These are phyloP conservation scores for Pseudisothecium myosuroides DNA, from an alignment of 225 moss, liverwort and hornwort genomes.

Conservation along the genomic window DNA sequence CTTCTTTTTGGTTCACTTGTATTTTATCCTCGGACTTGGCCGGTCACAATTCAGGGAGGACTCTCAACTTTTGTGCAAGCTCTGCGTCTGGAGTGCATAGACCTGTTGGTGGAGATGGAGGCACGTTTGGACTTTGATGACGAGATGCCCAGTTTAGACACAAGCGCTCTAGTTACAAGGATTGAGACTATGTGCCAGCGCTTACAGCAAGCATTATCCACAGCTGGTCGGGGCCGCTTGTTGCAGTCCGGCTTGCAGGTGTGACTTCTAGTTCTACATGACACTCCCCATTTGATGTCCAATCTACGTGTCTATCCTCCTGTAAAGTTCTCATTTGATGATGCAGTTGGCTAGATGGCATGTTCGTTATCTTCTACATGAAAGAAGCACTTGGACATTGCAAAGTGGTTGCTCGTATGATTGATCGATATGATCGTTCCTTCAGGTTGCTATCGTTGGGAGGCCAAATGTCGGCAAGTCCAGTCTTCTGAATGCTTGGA, in stretches of 20 bases:
- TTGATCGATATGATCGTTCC: background rate
- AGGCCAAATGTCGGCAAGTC: slow-evolving; percentile 96
- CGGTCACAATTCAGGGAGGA: slow-evolving; percentile 43
- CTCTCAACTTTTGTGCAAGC: slow-evolving; percentile 60
- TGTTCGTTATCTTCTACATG: background rate
- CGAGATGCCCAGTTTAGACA: slow-evolving; percentile 73
- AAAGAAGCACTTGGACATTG: background rate
- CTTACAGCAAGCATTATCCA: slow-evolving; percentile 64
- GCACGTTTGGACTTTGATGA: slow-evolving; percentile 92
- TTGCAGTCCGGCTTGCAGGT: slow-evolving; percentile 82
- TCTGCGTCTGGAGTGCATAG: slow-evolving; percentile 70
- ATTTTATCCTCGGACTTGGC: background rate
- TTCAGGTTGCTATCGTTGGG: slow-evolving; percentile 83
- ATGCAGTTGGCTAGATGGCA: background rate
- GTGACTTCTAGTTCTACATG: background rate
- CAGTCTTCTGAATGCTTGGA: slow-evolving; percentile 90
- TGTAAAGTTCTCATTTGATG: background rate
- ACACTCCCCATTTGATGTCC: background rate
- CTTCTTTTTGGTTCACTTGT: background rate
- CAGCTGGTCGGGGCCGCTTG: slow-evolving; percentile 63
- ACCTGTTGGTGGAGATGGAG: slow-evolving; percentile 84
- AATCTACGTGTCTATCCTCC: background rate
- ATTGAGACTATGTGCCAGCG: slow-evolving; percentile 52
- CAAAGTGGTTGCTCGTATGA: background rate
- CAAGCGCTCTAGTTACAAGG: slow-evolving; percentile 34